phyloP scores from a whole-genome alignment of 2,329 filamentous ascomycete species.

The Cadophora luteo-olivacea region DNA sequence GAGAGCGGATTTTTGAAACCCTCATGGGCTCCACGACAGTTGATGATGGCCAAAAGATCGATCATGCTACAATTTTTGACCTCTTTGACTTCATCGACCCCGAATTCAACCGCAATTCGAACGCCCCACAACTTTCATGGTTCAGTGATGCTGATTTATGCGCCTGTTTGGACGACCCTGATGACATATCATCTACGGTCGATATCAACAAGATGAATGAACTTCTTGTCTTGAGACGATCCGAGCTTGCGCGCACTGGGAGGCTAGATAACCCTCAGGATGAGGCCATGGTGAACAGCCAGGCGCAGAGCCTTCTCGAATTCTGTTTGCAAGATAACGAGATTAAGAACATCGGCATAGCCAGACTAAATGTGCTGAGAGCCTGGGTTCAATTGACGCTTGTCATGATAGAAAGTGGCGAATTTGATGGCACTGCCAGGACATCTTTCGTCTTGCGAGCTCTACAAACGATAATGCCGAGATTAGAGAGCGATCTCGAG shows the following conservation, averaged over 20 bases:
- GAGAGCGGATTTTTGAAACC: constrained; percentile 71
- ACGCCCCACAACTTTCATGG: constrained; percentile 61
- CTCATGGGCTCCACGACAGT: constrained; percentile 78
- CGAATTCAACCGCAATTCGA: constrained; percentile 53
- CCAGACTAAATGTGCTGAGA: constrained; percentile 71
- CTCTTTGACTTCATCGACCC: constrained; percentile 89
- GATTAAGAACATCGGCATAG: constrained; percentile 57
- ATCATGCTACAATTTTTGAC: constrained; percentile 83
- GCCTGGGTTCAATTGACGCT: constrained; percentile 87
- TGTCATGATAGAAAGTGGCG: constrained; percentile 82
- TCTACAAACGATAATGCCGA: constrained; percentile 86
- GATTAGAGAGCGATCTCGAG: constrained; percentile 77
- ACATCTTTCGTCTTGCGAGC: constrained; percentile 84
- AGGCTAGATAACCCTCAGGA: constrained; percentile 58
- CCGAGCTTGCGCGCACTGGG: constrained; percentile 61
- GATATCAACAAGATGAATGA: constrained; percentile 76
- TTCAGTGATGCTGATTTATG: constrained; percentile 73
- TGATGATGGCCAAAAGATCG: constrained; percentile 68
- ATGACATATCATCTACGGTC: constrained; percentile 64
- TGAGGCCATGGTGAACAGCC: constrained; percentile 57
- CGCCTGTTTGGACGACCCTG: constrained; percentile 66
- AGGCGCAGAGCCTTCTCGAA: constrained; percentile 65
- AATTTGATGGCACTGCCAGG: constrained; percentile 75
- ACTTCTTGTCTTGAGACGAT: constrained; percentile 72
- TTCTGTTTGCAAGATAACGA: constrained; percentile 70